A percentile compares a stretch with the other conserved stretches of the same genome.
Conservation (phyloP, 169 alveolate genomes). For the Babesia ovis region DNA sequence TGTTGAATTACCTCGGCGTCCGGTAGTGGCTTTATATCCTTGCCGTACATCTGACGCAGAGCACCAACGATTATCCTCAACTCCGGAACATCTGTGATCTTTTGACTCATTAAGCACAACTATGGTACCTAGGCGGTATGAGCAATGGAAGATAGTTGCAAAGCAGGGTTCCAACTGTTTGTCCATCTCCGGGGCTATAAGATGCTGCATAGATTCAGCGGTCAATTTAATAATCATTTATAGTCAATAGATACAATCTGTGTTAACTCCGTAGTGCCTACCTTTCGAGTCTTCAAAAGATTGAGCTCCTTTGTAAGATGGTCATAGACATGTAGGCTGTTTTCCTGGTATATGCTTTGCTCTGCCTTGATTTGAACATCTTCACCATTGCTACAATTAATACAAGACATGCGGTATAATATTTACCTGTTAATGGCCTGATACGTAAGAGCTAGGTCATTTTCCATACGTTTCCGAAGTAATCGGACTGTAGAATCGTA, state of each 20-base stretch:
- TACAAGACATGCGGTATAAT: not conserved
- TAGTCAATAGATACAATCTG: conserved; percentile 22
- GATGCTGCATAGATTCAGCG: conserved; percentile 12
- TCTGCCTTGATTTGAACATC: conserved; percentile 36
- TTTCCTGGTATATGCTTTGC: conserved; percentile 50
- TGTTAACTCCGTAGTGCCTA: conserved; percentile 30
- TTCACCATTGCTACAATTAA: conserved; percentile 4
- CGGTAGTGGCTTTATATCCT: conserved; percentile 11
- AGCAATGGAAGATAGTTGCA: conserved; percentile 18
- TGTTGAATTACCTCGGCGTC: conserved; percentile 8
- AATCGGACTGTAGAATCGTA: not conserved
- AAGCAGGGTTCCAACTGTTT: conserved; percentile 22
- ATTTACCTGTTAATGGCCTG: conserved; percentile 35
- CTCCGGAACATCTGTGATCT: conserved; percentile 39
- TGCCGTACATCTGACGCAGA: conserved; percentile 35
- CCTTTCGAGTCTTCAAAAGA: conserved; percentile 37
- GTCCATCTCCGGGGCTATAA: not conserved
- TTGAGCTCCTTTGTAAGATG: conserved; percentile 31
- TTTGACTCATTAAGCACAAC: not conserved
- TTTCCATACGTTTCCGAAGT: conserved; percentile 21
- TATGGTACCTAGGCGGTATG: conserved; percentile 5
- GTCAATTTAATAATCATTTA: not conserved
- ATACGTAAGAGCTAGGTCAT: conserved; percentile 17
- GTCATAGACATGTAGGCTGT: conserved; percentile 6
- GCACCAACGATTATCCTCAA: conserved; percentile 1